Evolutionary conservation across 768 basidiomycete genomes (phyloP), one percentile per base, ranked within the genome.

Genomic region (Psilocybe subaeruginosa): DNA sequence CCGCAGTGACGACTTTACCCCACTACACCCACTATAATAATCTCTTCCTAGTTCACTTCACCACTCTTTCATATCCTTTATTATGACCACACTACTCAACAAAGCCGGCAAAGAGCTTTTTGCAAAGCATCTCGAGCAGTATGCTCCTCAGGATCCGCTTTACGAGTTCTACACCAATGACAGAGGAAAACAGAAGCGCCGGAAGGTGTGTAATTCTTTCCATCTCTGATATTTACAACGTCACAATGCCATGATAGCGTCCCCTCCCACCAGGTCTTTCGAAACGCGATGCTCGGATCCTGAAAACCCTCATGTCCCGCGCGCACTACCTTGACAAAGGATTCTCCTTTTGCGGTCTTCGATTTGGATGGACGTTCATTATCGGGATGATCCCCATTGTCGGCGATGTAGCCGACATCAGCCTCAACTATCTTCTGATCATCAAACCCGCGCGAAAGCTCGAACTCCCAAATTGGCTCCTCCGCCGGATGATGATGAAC

Each of bases 321-420:
- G 94, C 93, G 1, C 92, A 91, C 67, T 85, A 89, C 70, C 88
- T 97, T 57, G 95, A 97, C 77, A 95, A 93, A 73, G 88, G 92
- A 2, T 92, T 97, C 79, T 79, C 71, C 46, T 31, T 97, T 1
- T 90, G 88, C 62, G 93, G 95, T 8, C 70, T 96, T 56, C 85
- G 86, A 11, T 94, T 97, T 61, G 95, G 95, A 0, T 95, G 90
- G 89, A 85, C 92, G 0, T 91, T 93, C 75, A 72, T 92, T 68
- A 90, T 95, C 70, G 89, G 89, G 0, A 79, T 92, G 16, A 71
- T 94, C 48, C 92, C 92, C 7, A 75, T 87, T 37, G 81, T 84
- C 0, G 93, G 92, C 14, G 89, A 92, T 66, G 76, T 85, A 31
- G 79, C 85, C 1, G 85, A 89, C 66, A 81, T 82, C 4, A 47